Base-by-base conservation (phyloP, 73 alveolate species). In the Loxodes magnus region DNA sequence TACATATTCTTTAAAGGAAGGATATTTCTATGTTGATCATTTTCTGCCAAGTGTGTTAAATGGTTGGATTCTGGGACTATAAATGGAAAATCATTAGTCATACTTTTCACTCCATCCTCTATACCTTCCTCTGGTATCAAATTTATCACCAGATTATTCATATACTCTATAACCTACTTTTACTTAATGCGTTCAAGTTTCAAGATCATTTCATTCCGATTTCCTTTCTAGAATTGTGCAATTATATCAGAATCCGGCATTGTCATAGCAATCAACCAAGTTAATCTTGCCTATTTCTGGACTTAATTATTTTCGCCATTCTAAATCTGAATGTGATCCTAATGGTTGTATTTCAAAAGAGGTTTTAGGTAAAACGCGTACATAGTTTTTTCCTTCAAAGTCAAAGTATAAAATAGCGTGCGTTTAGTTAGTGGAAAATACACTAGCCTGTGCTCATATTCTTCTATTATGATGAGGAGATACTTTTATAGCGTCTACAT, bases 51-150 rank as follows among this genome's bases (percentile, higher is more conserved):
- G n/a, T 15, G 80, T 28, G 43, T 58, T 25, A 30, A 25, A 56
- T 26, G 46, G 20, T 1, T 5, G 17, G 14, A 86, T 64, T 27
- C 90, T 58, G 12, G 97, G 92, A 35, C 71, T 55, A 28, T 36
- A 51, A 29, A 74, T 77, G 19, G 88, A 64, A 39, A 86, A 33
- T 68, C 90, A 68, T 49, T 86, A 93, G 53, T 86, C 97, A 36
- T 56, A 86, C 51, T 64, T 64, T 14, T 55, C 48, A 6, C 69
- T 37, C 97, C 97, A 86, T 9, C 97, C 97, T 34, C 73, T 64
- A 61, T 43, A 86, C 41, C 51, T 60, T 4, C 51, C 77, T 23
- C 59, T 64, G 7, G 51, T 70, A 36, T 86, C 94, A 9, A 38
- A 49, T 48, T 80, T 71, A 5, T 38, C 49, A 35, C 92, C 97